A percentile compares a stretch with the other conserved stretches of the same genome.
phyloP scores from a whole-genome alignment of 1,139 yeast genomes.

The Lodderomyces beijingensis region DNA sequence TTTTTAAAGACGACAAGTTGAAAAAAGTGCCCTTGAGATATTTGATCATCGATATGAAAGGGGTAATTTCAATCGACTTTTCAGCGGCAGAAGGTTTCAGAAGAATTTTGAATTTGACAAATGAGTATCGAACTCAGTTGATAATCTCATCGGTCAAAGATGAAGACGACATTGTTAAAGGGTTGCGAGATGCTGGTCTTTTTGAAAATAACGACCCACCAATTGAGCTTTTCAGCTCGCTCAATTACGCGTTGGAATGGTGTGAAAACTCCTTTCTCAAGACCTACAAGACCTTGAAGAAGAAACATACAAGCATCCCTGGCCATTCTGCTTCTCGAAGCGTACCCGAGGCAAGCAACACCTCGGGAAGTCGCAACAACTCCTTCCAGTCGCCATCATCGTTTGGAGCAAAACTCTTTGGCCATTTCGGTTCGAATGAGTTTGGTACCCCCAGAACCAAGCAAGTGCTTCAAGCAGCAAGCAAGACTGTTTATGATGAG shows the following conservation, averaged over 20 bases:
- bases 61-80: conserved; percentile 79
- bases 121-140: conserved; percentile 65
- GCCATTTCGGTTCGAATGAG: conserved; percentile 12
- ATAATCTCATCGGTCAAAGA: conserved; percentile 72
- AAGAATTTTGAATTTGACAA: conserved; percentile 73
- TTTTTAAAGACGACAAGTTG: conserved; percentile 54
- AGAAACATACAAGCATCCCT: conserved; percentile 10
- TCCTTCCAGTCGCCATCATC: conserved; percentile 11
- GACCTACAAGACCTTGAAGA: conserved; percentile 47
- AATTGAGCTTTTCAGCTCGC: conserved; percentile 63
- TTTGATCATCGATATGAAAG: conserved; percentile 77
- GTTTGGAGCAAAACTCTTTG: conserved; percentile 10
- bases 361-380: conserved; percentile 11
- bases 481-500: conserved; percentile 44
- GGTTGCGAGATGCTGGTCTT: conserved; percentile 69
- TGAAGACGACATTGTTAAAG: conserved; percentile 56
- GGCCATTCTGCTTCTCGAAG: conserved; percentile 9
- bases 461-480: conserved; percentile 61
- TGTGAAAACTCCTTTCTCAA: conserved; percentile 86
- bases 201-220: conserved; percentile 45
- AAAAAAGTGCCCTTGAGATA: conserved; percentile 62
- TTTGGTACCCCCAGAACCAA: conserved; percentile 62
- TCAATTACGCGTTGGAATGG: conserved; percentile 92
- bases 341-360: neutral
- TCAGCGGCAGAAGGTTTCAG: conserved; percentile 96